Evolutionary conservation across 228 moss, liverwort and hornwort species (phyloP), one percentile per base, ranked within the genome.

Genomic region (Sphagnum fallax): DNA sequence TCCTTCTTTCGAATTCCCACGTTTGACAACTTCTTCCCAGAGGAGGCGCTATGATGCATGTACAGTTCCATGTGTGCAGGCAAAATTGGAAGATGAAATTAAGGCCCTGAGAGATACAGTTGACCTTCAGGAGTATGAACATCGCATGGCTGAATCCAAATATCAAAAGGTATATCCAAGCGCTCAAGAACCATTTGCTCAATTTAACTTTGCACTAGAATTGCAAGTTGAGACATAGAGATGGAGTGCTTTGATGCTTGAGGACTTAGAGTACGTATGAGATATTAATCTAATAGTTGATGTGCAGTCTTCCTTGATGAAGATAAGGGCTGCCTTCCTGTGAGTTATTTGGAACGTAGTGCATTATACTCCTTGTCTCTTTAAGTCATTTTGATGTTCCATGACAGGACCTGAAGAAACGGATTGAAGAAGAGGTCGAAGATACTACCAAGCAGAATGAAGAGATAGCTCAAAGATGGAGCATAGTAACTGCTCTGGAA

Each of bases 381-480:
- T 18, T 6, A 62, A 8, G 60, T 60, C 4, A 13, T 62, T 62
- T 4, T 16, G 47, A 16, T 7, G 62, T 16, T 62, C 15, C 14
- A 8, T 8, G 14, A 67, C 58, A 86, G 83, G 75, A 32, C 32
- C 71, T 88, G 52, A 76, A 75, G 63, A 69, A 64, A 61, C 73
- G 76, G 65, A 76, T 88, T 71, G 75, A 8, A 50, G 4, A 67
- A 6, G 88, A 88, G 69, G 61, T 74, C 11, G 76, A 88, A 63
- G 84, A 80, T 0, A 78, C 72, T 7, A 62, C 0, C 51, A 71
- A 64, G 14, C 73, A 84, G 61, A 88, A 78, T 52, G 80, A 79
- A 48, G 77, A 77, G 53, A 76, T 88, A 50, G 78, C 75, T 32
- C 64, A 80, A 10, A 84, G 76, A 60, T 88, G 88, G 88, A 82